Evolutionary conservation across 2,329 filamentous ascomycete species (phyloP).

Genomic region (Grosmannia clavigera): DNA sequence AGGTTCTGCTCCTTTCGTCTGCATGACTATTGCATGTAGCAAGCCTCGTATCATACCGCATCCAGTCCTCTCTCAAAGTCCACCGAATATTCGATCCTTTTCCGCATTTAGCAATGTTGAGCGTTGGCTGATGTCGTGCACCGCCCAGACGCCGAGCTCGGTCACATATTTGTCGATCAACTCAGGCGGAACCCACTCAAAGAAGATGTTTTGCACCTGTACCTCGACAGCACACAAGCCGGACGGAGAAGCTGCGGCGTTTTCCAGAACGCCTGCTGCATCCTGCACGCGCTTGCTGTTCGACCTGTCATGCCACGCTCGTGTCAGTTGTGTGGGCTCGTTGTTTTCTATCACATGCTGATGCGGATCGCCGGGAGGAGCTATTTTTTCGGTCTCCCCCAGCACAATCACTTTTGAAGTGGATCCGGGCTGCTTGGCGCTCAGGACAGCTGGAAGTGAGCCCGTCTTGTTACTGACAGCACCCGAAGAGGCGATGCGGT

Average conservation of each 20-base stretch:
- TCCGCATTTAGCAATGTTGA: conserved; percentile 25
- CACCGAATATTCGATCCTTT: conserved; percentile 29
- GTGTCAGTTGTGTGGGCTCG: conserved; percentile 34
- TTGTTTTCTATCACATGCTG: conserved; percentile 38
- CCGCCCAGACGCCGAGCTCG: conserved; percentile 34
- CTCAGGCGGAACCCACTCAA: conserved; percentile 43
- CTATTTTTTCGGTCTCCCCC: conserved; percentile 50
- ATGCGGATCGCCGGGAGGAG: conserved; percentile 28
- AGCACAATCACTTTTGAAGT: conserved; percentile 38
- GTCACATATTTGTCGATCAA: conserved; percentile 43
- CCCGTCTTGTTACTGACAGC: conserved; percentile 57
- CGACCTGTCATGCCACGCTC: conserved; percentile 28
- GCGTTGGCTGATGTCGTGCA: conserved; percentile 25
- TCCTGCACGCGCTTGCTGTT: conserved; percentile 14
- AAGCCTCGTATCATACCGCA: background rate
- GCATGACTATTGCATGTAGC: too few relatives aligned
- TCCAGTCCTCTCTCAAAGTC: conserved; percentile 18
- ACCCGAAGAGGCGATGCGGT: conserved; percentile 44
- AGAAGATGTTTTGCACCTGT: conserved; percentile 38
- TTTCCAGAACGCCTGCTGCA: conserved; percentile 10
- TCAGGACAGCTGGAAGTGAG: conserved; percentile 44
- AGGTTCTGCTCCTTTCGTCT: too few relatives aligned
- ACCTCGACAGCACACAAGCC: conserved; percentile 13
- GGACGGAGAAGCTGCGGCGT: background rate
- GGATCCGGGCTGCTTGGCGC: conserved; percentile 24